Evolutionary conservation across 2,329 filamentous ascomycete genomes (phyloP).

Genomic region (Pestalotiopsis sp.): DNA sequence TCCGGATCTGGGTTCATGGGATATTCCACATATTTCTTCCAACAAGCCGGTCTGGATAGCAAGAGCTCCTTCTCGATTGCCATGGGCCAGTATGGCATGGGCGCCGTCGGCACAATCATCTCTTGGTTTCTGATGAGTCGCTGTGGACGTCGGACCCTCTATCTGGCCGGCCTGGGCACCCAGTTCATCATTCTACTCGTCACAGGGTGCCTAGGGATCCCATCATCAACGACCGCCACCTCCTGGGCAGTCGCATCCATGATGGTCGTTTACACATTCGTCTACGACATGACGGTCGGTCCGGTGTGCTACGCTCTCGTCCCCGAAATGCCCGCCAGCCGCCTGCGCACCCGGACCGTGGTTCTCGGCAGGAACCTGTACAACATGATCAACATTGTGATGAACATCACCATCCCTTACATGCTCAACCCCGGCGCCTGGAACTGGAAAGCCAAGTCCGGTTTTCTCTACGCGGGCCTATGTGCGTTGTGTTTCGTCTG

Average conservation of each 20-base stretch:
- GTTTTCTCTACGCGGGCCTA: conserved; percentile 46
- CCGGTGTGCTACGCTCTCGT: conserved; percentile 91
- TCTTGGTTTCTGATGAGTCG: conserved; percentile 81
- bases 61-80: conserved; percentile 59
- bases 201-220: conserved; percentile 82
- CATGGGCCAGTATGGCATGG: conserved; percentile 67
- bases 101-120: conserved; percentile 80
- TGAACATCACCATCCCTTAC: conserved; percentile 32
- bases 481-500: conserved; percentile 46
- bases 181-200: conserved; percentile 78
- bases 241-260: conserved; percentile 82
- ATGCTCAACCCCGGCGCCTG: conserved; percentile 38
- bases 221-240: conserved; percentile 63
- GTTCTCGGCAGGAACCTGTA: conserved; percentile 30
- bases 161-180: conserved; percentile 73
- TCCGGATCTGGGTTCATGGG: conserved; percentile 67
- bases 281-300: conserved; percentile 85
- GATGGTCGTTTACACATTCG: conserved; percentile 81
- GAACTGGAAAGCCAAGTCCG: conserved; percentile 44
- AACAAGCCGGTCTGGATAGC: conserved; percentile 58
- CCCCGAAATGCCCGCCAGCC: conserved; percentile 78
- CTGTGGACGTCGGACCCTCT: conserved; percentile 73
- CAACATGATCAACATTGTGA: conserved; percentile 40
- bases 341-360: conserved; percentile 54
- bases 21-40: conserved; percentile 64